phyloP scores from a whole-genome alignment of 2,329 filamentous ascomycete genomes.

The Verticillium isaacii region DNA sequence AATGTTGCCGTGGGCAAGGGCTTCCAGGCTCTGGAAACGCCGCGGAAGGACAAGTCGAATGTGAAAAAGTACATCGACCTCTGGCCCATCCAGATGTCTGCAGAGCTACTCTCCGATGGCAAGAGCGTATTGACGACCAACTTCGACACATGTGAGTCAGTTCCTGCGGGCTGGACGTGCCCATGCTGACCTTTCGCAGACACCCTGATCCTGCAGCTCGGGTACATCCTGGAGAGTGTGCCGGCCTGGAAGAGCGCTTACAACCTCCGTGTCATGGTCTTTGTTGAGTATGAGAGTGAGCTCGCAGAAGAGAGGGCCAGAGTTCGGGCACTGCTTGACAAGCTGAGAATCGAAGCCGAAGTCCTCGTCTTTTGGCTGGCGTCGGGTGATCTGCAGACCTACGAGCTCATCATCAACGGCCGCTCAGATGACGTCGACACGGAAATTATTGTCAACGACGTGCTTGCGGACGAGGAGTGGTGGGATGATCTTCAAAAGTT shows the following conservation, averaged over 20 bases:
- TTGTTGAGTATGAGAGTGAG: constrained; percentile 84
- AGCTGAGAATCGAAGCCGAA: constrained; percentile 75
- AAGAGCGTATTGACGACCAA: constrained; percentile 76
- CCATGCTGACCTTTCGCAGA: constrained; percentile 31
- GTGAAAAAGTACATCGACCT: constrained; percentile 78
- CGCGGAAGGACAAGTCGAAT: constrained; percentile 51
- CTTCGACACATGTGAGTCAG: constrained; percentile 74
- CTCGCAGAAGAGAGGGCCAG: constrained; percentile 72
- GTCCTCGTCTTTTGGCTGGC: constrained; percentile 80
- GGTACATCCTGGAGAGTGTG: constrained; percentile 78
- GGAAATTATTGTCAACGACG: constrained; percentile 54
- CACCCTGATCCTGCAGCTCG: constrained; percentile 78
- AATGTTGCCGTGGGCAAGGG: constrained; percentile 83
- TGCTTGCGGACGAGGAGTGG: constrained; percentile 71
- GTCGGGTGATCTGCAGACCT: constrained; percentile 65
- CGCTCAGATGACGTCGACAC: constrained; percentile 43
- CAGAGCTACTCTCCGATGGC: constrained; percentile 65
- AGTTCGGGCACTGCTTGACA: constrained; percentile 70
- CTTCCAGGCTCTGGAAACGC: constrained; percentile 72
- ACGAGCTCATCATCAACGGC: constrained; percentile 76
- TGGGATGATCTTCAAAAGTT: constrained; percentile 69
- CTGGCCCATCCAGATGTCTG: constrained; percentile 93
- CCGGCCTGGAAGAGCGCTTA: constrained; percentile 74
- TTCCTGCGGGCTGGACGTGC: neutral
- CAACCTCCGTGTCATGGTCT: constrained; percentile 72